Percentiles rank a stretch among this genome's conserved stretches.
phyloP scores from a whole-genome alignment of 768 basidiomycete genomes.

The Serendipita sp. region DNA sequence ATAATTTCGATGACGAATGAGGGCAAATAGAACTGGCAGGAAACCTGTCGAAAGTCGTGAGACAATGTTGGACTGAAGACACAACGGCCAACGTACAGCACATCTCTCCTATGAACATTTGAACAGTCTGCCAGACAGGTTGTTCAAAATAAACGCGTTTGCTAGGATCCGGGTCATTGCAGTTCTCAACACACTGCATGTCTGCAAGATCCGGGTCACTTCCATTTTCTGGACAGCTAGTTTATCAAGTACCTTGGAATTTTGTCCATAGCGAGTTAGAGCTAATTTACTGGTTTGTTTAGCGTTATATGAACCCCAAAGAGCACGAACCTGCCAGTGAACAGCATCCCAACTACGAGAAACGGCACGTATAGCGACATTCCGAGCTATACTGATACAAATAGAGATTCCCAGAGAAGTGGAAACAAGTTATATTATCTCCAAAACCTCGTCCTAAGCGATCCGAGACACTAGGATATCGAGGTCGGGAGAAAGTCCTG shows the following conservation, averaged over 20 bases:
- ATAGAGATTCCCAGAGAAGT: no score
- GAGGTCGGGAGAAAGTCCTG: no score
- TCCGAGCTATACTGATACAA: constrained; percentile 5
- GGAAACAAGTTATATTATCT: no score
- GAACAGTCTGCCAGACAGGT: constrained; percentile 83
- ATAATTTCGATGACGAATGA: constrained; percentile 34
- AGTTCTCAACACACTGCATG: constrained; percentile 98
- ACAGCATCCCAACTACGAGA: constrained; percentile 84
- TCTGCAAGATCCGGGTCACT: constrained; percentile 26
- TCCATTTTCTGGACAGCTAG: constrained; percentile 10
- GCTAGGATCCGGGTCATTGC: constrained; percentile 43
- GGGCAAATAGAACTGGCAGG: constrained; percentile 64
- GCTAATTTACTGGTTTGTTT: constrained; percentile 1
- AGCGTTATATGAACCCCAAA: not conserved
- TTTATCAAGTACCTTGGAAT: constrained; percentile 38
- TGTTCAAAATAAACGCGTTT: constrained; percentile 74
- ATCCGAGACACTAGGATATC: not conserved
- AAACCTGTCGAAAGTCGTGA: constrained; percentile 38
- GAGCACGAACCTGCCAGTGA: constrained; percentile 40
- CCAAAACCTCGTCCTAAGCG: no score
- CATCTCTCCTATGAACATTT: constrained; percentile 86
- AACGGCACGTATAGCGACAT: constrained; percentile 63
- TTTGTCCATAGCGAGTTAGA: constrained; percentile 72
- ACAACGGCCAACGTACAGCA: constrained; percentile 44
- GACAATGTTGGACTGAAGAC: constrained; percentile 5